A percentile compares a stretch with the other conserved stretches of the same genome.
Conservation (phyloP, 2,329 filamentous ascomycete species). For the Ceratocystis cubensis region DNA sequence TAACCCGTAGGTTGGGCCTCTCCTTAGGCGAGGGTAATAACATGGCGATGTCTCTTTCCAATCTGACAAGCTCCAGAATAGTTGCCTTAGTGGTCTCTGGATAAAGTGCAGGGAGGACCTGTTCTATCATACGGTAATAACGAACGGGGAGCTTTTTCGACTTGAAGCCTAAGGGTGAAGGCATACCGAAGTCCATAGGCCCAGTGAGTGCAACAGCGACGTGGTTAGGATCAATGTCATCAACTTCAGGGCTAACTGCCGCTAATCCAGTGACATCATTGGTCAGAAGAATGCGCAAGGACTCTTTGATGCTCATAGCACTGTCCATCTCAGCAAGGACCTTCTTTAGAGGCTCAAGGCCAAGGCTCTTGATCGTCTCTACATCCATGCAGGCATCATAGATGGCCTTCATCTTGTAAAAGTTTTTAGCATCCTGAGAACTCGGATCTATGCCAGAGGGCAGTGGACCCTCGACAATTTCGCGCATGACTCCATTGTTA, state of each 20-base stretch:
- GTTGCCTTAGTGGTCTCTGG: constrained; percentile 30
- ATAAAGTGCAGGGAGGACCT: constrained; percentile 27
- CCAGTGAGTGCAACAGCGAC: constrained; percentile 33
- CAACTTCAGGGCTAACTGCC: constrained; percentile 29
- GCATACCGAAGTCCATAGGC: constrained; percentile 42
- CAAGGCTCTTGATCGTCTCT: constrained; percentile 41
- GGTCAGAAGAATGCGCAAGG: constrained; percentile 36
- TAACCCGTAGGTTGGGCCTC: constrained; percentile 44
- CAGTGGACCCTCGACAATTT: constrained; percentile 50
- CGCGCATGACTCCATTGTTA: constrained; percentile 45
- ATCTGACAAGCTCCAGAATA: constrained; percentile 36
- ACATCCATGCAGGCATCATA: constrained; percentile 57
- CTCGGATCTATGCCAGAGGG: constrained; percentile 27
- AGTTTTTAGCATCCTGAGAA: constrained; percentile 47
- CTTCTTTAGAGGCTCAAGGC: constrained; percentile 42
- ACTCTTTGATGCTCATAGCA: constrained; percentile 28
- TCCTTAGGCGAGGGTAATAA: constrained; percentile 44
- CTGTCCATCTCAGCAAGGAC: constrained; percentile 41
- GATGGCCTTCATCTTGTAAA: constrained; percentile 49
- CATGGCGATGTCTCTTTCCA: constrained; percentile 50
- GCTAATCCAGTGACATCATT: constrained; percentile 35
- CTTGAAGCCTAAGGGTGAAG: constrained; percentile 49
- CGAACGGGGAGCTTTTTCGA: constrained; percentile 37
- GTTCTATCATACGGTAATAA: constrained; percentile 32
- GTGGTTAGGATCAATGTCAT: constrained; percentile 33